Conservation (phyloP, 1,284 basidiomycete genomes). For the Pseudozyma tsukubaensis region DNA sequence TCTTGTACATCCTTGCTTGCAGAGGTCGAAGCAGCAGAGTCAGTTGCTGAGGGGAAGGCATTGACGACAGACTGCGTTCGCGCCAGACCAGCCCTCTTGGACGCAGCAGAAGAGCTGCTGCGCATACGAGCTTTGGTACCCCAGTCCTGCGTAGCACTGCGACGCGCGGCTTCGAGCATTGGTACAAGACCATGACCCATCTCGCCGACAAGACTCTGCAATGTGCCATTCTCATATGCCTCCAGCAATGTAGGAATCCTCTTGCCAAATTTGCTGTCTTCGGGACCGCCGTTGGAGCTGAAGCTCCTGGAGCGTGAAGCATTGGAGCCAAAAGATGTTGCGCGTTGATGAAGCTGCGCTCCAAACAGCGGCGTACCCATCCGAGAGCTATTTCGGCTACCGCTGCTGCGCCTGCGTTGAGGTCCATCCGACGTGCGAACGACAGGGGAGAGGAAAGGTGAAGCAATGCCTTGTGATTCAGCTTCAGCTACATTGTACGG, state of each 20-base stretch:
- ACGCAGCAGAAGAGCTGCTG: slow-evolving; percentile 13
- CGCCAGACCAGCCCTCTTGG: slow-evolving; percentile 8
- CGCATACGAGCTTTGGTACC: slow-evolving; percentile 46
- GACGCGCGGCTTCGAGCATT: slow-evolving; percentile 58
- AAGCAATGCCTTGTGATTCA: slow-evolving; percentile 28
- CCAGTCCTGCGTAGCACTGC: slow-evolving; percentile 59
- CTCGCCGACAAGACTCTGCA: slow-evolving; percentile 46
- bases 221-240: slow-evolving; percentile 60
- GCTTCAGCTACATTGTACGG: slow-evolving; percentile 35
- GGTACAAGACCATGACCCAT: slow-evolving; percentile 47
- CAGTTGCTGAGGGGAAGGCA: slow-evolving; percentile 11
- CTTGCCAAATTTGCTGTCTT: slow-evolving; percentile 41
- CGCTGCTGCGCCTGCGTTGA: slow-evolving; percentile 30
- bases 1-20: background rate
- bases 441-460: slow-evolving; percentile 42
- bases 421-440: slow-evolving; percentile 24
- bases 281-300: slow-evolving; percentile 44
- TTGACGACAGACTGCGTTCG: slow-evolving; percentile 20
- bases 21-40: background rate
- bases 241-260: slow-evolving; percentile 53
- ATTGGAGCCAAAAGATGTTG: slow-evolving; percentile 33
- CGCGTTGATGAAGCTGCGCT: slow-evolving; percentile 15
- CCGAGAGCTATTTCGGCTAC: slow-evolving; percentile 30
- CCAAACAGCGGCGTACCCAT: slow-evolving; percentile 32
- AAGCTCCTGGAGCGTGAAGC: slow-evolving; percentile 37